Conservation (phyloP, 306 rosid species). For the Parietaria judaica region DNA sequence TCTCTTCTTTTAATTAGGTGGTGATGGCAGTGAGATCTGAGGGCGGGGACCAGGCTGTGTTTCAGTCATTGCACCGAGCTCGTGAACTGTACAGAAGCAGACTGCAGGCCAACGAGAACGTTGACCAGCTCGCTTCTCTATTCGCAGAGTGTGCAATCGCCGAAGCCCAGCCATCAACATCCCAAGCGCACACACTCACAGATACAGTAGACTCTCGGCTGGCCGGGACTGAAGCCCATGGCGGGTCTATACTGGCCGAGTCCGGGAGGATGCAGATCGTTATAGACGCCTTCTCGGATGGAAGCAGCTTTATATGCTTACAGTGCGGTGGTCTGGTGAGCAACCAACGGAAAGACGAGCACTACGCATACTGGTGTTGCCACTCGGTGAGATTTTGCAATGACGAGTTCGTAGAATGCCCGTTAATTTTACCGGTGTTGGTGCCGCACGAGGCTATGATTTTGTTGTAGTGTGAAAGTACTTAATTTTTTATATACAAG, state of each 20-base stretch:
- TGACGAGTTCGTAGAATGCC: slow-evolving; percentile 12
- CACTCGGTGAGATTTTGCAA: slow-evolving; percentile 16
- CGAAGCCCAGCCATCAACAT: slow-evolving; percentile 59
- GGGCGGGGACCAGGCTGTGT: slow-evolving; percentile 90
- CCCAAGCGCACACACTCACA: slow-evolving; percentile 24
- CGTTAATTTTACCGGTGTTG: too few species aligned
- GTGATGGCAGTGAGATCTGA: slow-evolving; percentile 56
- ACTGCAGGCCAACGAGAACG: slow-evolving; percentile 60
- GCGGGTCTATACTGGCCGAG: slow-evolving; percentile 70
- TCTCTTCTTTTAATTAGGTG: slow-evolving; percentile 37
- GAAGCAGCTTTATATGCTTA: slow-evolving; percentile 91
- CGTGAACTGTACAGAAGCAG: slow-evolving; percentile 62
- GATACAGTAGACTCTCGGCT: slow-evolving; percentile 17
- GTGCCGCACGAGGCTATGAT: too few species aligned
- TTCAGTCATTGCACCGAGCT: slow-evolving; percentile 71
- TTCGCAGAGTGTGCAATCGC: slow-evolving; percentile 98
- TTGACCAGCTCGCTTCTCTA: slow-evolving; percentile 80
- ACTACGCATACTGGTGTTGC: slow-evolving; percentile 83
- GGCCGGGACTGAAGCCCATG: slow-evolving; percentile 33
- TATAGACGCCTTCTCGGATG: slow-evolving; percentile 88
- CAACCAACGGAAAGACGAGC: slow-evolving; percentile 80
- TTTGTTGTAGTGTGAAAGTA: too few species aligned
- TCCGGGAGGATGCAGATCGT: slow-evolving; percentile 83
- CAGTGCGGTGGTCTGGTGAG: slow-evolving; percentile 97
- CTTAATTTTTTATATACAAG: not conserved